phyloP scores from a whole-genome alignment of 2,329 filamentous ascomycete species.

The Orbilia oligospora region DNA sequence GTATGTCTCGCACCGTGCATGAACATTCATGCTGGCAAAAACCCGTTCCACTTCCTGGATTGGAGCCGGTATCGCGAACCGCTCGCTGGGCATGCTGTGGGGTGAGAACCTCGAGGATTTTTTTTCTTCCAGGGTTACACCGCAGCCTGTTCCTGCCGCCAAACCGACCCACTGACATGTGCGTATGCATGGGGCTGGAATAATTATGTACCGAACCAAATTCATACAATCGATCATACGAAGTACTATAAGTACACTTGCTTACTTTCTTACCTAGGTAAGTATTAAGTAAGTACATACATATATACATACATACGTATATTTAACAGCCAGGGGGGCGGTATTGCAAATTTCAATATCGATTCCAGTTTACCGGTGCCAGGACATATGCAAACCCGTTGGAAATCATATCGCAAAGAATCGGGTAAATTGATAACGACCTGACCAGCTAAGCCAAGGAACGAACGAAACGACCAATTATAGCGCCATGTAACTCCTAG shows the following conservation, averaged over 20 bases:
- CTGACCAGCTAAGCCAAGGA: constrained; percentile 1
- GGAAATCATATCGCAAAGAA: constrained; percentile 3
- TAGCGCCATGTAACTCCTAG: neutral
- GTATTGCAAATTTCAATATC: constrained; percentile 46
- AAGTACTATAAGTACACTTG: too few relatives aligned
- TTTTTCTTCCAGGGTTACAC: constrained; percentile 38
- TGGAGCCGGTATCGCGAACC: constrained; percentile 11
- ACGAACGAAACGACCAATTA: constrained; percentile 15
- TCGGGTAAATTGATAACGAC: constrained; percentile 26
- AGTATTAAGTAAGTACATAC: too few relatives aligned
- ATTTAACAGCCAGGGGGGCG: constrained; percentile 22
- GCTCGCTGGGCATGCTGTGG: constrained; percentile 1
- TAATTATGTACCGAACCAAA: too few relatives aligned
- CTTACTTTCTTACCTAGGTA: too few relatives aligned
- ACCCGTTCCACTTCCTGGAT: constrained; percentile 11
- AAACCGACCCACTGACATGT: constrained; percentile 22
- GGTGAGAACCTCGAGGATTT: constrained; percentile 14
- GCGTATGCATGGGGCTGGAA: constrained; percentile 19
- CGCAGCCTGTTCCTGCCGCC: constrained; percentile 34
- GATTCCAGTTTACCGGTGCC: constrained; percentile 20
- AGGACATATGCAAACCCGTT: neutral
- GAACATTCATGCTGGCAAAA: constrained; percentile 29
- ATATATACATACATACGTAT: too few relatives aligned
- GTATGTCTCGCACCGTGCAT: constrained; percentile 29
- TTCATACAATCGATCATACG: too few relatives aligned